Evolutionary conservation across 2,329 filamentous ascomycete genomes (phyloP).

Genomic region (Microsporum ferrugineum): DNA sequence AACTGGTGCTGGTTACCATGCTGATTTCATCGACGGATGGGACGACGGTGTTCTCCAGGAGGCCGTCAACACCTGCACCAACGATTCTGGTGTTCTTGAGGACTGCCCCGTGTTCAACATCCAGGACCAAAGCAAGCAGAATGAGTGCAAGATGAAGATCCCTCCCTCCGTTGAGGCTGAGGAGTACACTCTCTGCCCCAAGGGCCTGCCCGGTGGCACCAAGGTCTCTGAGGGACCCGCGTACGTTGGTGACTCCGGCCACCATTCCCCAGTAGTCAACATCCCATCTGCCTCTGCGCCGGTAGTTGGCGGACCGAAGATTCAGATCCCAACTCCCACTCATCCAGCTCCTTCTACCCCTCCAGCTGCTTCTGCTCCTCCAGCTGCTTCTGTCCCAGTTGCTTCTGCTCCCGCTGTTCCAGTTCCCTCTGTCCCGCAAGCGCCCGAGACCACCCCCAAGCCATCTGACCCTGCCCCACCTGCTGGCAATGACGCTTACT

Average conservation of each 20-base stretch:
- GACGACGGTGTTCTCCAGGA: slow-evolving; percentile 54
- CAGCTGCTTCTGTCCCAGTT: background rate
- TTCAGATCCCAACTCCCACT: background rate
- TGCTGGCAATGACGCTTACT: background rate
- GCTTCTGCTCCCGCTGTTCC: background rate
- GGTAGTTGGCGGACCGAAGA: background rate
- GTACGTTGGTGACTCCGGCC: slow-evolving; percentile 20
- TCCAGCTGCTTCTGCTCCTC: background rate
- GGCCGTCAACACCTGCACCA: slow-evolving; percentile 67
- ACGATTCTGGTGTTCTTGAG: slow-evolving; percentile 52
- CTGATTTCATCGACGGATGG: slow-evolving; percentile 74
- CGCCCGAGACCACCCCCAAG: background rate
- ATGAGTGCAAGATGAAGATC: slow-evolving; percentile 51
- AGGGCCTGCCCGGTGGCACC: slow-evolving; percentile 55
- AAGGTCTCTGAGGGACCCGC: slow-evolving; percentile 37
- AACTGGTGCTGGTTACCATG: slow-evolving; percentile 64
- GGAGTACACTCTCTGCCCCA: slow-evolving; percentile 45
- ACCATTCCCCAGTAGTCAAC: slow-evolving; percentile 1
- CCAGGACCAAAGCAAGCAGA: slow-evolving; percentile 45
- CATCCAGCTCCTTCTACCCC: background rate
- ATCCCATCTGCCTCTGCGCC: background rate
- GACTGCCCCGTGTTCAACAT: slow-evolving; percentile 69
- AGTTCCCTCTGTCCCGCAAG: background rate
- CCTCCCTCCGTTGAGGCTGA: slow-evolving; percentile 45
- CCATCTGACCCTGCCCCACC: background rate